Evolutionary conservation across 2,329 filamentous ascomycete genomes (phyloP), one percentile per base, ranked within the genome.

Genomic region (Annulohypoxylon truncatum): DNA sequence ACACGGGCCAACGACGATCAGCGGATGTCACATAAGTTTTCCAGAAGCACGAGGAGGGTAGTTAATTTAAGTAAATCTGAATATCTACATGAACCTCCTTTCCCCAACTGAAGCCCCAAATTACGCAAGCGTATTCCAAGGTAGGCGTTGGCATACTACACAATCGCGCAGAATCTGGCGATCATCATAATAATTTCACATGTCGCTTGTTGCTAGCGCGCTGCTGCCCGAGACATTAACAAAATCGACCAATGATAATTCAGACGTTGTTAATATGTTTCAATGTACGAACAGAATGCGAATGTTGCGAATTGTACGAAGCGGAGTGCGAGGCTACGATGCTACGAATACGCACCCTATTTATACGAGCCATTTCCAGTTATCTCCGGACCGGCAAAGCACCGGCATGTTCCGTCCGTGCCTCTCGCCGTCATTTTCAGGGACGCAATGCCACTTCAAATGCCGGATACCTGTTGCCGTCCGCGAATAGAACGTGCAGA

Each of bases 31-130:
- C 20, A 9, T 7, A 15, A 15, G 4, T n/a, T 10, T 4, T 42
- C 22, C 5, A 24, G n/a, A 44, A 12, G 22, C 13, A 46, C 1
- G 18, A 42, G 9, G 28, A 46, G 33, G 22, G 6, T 51, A 47
- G 52, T 44, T 57, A 57, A 57, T 57, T 57, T 57, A 63, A 57
- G 6, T 47, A 38, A 24, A 57, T 52, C 13, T 26, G 26, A 8
- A 42, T 4, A 53, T 52, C 22, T 40, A 35, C 13, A 24, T 31
- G 3, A 12, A 31, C 12, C 35, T 24, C n/a, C 10, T 18, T 46
- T 8, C 12, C 26, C 9, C 20, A 5, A 12, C 9, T 24, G 7
- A 42, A 38, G 13, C 13, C 8, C 6, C 6, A 13, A n/a, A 55
- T 53, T 50, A 57, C 53, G 60, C 42, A 51, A 24, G 35, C 28